Base-by-base conservation (phyloP, 2,329 filamentous ascomycete genomes). In the Aureobasidium namibiae region DNA sequence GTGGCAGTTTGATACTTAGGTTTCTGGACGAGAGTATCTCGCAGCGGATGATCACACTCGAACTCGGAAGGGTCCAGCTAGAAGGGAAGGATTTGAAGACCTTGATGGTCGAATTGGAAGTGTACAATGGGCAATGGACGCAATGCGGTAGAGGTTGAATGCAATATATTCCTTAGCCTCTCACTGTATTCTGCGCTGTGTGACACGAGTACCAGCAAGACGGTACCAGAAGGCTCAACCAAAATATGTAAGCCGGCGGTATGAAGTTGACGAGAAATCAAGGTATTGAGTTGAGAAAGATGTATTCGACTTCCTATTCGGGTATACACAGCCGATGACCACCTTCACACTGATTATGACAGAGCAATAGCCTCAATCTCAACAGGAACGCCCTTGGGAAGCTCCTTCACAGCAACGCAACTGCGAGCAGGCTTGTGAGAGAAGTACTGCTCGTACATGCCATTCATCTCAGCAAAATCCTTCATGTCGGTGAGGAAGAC, bases 401-500 rank as follows among this genome's bases (percentile, higher is more conserved):
- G 81, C 67, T 89, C 85, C 80, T 94, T 92, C 64, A 95, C 92
- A 5, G 90, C 90, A 57, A 96, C 90, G 71, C 90, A 96, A 76
- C 87, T 91, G 66, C 90, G 82, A n/a, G 89, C 88, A 21, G 90
- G 90, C 82, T 90, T 92, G 77, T 90, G 86, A 61, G 80, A 67
- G 75, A 89, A 92, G 56, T 63, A 63, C 75, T 90, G 86, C 73
- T 86, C 87, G 73, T 94, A 95, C 69, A 89, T 87, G 65, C 80
- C 80, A 76, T 96, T 95, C 88, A 95, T 90, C 72, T 85, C 84
- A 52, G 82, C 85, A 71, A 97, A 97, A 76, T 94, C 81, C 63
- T 81, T 83, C 92, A 97, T 97, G 75, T 95, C 88, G 53, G 88
- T 87, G 63, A 97, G 78, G 81, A 96, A 97, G 70, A 96, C 87